Evolutionary conservation across 345 rosid genomes (phyloP).

Genomic region (Boechera retrofracta): DNA sequence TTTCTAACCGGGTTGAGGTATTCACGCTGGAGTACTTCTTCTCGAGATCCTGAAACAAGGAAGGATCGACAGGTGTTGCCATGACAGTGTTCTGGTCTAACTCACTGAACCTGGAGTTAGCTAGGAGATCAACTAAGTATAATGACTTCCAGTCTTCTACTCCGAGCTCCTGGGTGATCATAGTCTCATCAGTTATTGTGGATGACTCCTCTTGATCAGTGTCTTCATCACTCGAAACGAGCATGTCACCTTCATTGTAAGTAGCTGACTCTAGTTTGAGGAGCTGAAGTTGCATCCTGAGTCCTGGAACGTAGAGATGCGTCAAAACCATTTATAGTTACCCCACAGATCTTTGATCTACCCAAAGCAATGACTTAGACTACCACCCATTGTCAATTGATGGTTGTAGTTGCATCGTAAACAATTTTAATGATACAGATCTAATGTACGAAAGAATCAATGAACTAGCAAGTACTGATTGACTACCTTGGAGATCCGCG

Average conservation of each 20-base stretch:
- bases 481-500: constrained; percentile 89
- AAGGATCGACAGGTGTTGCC: constrained; percentile 63
- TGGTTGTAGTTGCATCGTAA: background rate
- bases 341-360: constrained; percentile 11
- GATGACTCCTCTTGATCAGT: constrained; percentile 50
- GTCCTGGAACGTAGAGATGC: constrained; percentile 54
- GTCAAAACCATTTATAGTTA: constrained; percentile 9
- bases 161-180: constrained; percentile 31
- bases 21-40: constrained; percentile 52
- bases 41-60: constrained; percentile 77
- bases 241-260: constrained; percentile 66
- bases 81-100: constrained; percentile 51
- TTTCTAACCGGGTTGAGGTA: constrained; percentile 61
- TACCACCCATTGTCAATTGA: constrained; percentile 7
- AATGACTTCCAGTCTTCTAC: constrained; percentile 57
- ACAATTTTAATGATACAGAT: background rate
- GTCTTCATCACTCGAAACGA: constrained; percentile 75
- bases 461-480: background rate
- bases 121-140: constrained; percentile 61
- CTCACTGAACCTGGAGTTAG: constrained; percentile 55
- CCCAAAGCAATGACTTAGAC: background rate
- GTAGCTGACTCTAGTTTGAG: constrained; percentile 79
- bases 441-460: background rate
- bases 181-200: constrained; percentile 44
- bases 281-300: constrained; percentile 89